Conservation (phyloP, 768 basidiomycete species). For the Cystofilobasidium macerans region DNA sequence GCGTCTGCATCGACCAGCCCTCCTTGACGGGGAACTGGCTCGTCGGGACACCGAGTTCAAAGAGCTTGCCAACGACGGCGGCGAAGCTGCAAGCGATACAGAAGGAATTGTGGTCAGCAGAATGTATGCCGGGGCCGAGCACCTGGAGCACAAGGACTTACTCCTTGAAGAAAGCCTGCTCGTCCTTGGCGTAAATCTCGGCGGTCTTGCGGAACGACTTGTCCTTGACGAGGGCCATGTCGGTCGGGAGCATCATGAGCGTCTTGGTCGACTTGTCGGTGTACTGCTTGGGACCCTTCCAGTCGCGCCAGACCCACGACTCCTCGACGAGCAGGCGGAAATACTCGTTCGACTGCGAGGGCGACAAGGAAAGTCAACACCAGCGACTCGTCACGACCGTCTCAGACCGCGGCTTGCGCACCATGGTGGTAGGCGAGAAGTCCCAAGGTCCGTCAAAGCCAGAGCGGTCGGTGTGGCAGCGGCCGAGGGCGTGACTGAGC, state of each 20-base stretch:
- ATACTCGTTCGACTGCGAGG: conserved; percentile 30
- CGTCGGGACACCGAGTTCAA: conserved; percentile 86
- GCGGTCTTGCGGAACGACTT: conserved; percentile 84
- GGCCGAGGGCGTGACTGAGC: conserved; percentile 70
- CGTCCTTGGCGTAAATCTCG: conserved; percentile 73
- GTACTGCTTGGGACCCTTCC: conserved; percentile 54
- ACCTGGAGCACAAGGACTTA: conserved; percentile 41
- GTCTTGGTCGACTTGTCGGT: conserved; percentile 79
- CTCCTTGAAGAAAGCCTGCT: conserved; percentile 88
- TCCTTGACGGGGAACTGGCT: conserved; percentile 59
- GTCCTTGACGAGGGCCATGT: conserved; percentile 61
- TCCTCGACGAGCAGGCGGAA: conserved; percentile 77
- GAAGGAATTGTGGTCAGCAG: not conserved
- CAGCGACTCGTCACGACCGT: not conserved
- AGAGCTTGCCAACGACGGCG: conserved; percentile 58
- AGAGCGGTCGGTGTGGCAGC: conserved; percentile 70
- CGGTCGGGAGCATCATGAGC: conserved; percentile 92
- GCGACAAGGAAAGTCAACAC: not conserved
- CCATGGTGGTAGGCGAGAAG: conserved; percentile 50
- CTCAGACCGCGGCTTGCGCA: too few relatives aligned
- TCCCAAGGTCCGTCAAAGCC: conserved; percentile 39
- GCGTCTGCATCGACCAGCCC: conserved; percentile 59
- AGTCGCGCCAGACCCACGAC: conserved; percentile 86
- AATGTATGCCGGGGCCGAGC: too few relatives aligned
- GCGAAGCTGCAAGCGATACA: conserved; percentile 55